These are phyloP conservation scores for Pisolithus microcarpus DNA, from an alignment of 768 basidiomycete species.

Conservation along the genomic window DNA sequence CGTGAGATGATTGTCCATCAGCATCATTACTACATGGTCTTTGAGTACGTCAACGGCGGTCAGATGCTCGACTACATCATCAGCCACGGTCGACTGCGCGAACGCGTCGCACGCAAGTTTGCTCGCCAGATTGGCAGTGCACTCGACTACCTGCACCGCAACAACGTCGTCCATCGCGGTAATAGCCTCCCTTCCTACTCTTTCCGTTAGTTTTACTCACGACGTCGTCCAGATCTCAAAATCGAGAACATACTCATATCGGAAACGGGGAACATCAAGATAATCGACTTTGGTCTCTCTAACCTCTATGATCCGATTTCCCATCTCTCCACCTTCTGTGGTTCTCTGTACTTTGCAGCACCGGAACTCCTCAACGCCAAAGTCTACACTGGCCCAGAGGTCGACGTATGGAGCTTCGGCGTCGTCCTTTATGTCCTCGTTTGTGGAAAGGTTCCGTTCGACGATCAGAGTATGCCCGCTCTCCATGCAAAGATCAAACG, in stretches of 20 bases:
- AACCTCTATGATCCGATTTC: slow-evolving; percentile 82
- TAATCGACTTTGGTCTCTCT: slow-evolving; percentile 97
- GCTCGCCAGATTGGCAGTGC: slow-evolving; percentile 96
- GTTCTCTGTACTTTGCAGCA: slow-evolving; percentile 96
- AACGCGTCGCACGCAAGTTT: slow-evolving; percentile 95
- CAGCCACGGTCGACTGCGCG: slow-evolving; percentile 90
- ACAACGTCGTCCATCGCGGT: slow-evolving; percentile 96
- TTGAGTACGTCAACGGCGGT: slow-evolving; percentile 97
- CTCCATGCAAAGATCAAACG: slow-evolving; percentile 99
- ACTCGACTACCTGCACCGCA: slow-evolving; percentile 93
- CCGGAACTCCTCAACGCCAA: slow-evolving; percentile 96
- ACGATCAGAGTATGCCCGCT: slow-evolving; percentile 99
- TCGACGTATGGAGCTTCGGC: slow-evolving; percentile 98
- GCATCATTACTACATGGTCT: slow-evolving; percentile 99
- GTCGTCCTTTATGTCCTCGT: slow-evolving; percentile 97
- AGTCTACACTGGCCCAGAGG: slow-evolving; percentile 95
- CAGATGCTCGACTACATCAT: slow-evolving; percentile 99
- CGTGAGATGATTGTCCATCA: slow-evolving; percentile 97
- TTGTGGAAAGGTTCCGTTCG: slow-evolving; percentile 98
- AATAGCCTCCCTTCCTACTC: slow-evolving; percentile 13
- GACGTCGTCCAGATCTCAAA: slow-evolving; percentile 63
- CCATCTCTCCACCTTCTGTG: slow-evolving; percentile 93
- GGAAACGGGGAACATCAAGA: slow-evolving; percentile 98
- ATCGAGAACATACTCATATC: slow-evolving; percentile 99
- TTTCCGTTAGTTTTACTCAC: background rate